Evolutionary conservation across 2,329 filamentous ascomycete species (phyloP).

Genomic region (Harringtonia aguacate): DNA sequence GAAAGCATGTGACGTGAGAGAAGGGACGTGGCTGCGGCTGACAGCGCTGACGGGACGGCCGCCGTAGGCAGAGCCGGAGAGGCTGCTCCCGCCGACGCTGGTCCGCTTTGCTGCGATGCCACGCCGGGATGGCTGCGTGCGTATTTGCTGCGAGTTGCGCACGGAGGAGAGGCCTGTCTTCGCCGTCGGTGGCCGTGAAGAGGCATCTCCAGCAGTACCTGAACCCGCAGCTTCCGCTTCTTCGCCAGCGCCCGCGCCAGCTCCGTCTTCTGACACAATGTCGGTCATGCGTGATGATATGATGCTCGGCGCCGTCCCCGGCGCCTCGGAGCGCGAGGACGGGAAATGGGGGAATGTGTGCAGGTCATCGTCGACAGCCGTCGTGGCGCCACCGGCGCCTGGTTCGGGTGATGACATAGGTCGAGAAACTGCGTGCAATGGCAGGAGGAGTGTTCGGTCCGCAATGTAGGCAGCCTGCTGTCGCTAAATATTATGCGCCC

Average conservation of each 20-base stretch:
- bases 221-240: constrained; percentile 23
- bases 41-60: constrained; percentile 55
- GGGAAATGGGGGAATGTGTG: constrained; percentile 31
- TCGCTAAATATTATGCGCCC: not conserved
- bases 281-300: constrained; percentile 66
- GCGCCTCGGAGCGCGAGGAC: constrained; percentile 31
- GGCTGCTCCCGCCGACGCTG: constrained; percentile 25
- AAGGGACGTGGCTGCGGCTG: constrained; percentile 81
- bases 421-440: not conserved
- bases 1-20: constrained; percentile 80
- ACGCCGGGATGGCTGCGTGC: constrained; percentile 40
- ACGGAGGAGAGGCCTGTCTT: constrained; percentile 41
- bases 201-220: constrained; percentile 29
- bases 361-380: constrained; percentile 19
- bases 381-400: constrained; percentile 23
- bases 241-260: constrained; percentile 25
- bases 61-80: constrained; percentile 27
- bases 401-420: constrained; percentile 20
- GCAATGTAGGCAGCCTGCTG: not conserved
- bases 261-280: constrained; percentile 46
- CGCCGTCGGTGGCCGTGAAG: constrained; percentile 44
- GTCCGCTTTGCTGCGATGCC: constrained; percentile 33
- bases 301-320: constrained; percentile 39
- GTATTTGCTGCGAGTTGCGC: constrained; percentile 20
- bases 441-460: not conserved